Evolutionary conservation across 441 rosid species (phyloP), one percentile per base, ranked within the genome.

Genomic region (Eruca vesicaria): DNA sequence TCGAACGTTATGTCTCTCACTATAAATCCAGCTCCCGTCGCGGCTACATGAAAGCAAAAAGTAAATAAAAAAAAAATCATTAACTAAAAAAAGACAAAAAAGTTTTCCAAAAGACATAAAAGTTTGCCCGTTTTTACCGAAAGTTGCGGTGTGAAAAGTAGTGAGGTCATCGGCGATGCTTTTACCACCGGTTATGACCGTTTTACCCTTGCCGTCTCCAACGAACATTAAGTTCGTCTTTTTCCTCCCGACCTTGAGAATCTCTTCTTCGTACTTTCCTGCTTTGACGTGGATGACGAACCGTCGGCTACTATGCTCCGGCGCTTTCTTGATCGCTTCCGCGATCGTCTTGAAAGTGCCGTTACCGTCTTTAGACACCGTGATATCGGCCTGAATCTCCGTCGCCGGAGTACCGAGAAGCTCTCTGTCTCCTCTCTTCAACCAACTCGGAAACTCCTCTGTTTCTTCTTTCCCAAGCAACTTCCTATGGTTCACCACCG

Each of bases 71-170:
- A 0, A 16, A 19, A 4, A 33, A 5, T 16, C 16, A 9, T 0
- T 50, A 7, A 21, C 38, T 12, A 33, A 45, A 7, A 63, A 43
- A 41, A 19, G 53, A 50, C 33, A 3, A 2, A 5, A 32, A 33
- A 43, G 3, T 11, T 12, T 1, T 2, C 4, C 0, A 41, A 58
- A 12, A 28, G 20, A 58, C 10, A 6, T 7, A 58, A 58, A 35
- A 6, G 5, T 69, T 58, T 23, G n/a, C n/a, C n/a, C n/a, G n/a
- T n/a, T n/a, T n/a, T 80, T 84, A 95, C 99, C 98, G 31, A 95
- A 95, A 19, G 91, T 77, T 15, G 99, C 99, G 0, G 99, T 95
- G 82, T 89, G 99, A 77, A 95, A 95, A 20, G 99, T 95, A 0
- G 99, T 95, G 45, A 89, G n/a, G 14, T 82, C 68, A 7, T 90